A percentile compares a stretch with the other conserved stretches of the same genome.
Conservation (phyloP, 140 eudicot species). For the Erigeron philadelphicus region DNA sequence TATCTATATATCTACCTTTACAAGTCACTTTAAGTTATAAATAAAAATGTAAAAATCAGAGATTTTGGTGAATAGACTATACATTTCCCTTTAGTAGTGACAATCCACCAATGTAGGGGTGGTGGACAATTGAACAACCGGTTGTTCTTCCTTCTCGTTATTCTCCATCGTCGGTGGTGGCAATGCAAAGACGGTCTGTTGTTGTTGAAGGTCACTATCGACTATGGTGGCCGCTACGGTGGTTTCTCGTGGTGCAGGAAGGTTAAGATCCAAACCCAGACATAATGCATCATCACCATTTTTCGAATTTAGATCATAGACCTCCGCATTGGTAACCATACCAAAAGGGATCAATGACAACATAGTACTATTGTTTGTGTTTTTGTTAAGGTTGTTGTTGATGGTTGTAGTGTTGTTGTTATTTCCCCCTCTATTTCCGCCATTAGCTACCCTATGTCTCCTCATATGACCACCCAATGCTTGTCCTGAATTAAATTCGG, state of each 20-base stretch:
- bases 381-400: not conserved
- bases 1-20: too few species aligned
- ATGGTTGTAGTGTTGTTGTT: not conserved
- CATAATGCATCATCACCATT: conserved; percentile 11
- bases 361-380: conserved; percentile 16
- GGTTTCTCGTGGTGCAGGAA: conserved; percentile 63
- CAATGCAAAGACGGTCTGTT: not conserved
- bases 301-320: conserved; percentile 15
- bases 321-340: conserved; percentile 20
- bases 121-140: conserved; percentile 43
- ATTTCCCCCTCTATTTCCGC: conserved; percentile 22
- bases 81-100: conserved; percentile 39
- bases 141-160: conserved; percentile 25
- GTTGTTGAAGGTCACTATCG: too few species aligned
- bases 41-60: too few species aligned
- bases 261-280: conserved; percentile 63
- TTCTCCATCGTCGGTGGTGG: conserved; percentile 25
- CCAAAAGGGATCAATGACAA: conserved; percentile 34
- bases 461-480: conserved; percentile 98
- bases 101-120: conserved; percentile 62
- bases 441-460: conserved; percentile 56
- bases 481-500: conserved; percentile 79
- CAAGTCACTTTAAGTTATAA: too few species aligned
- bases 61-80: not conserved
- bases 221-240: not conserved